These are phyloP conservation scores for Epicoccum sorghinum DNA, from an alignment of 2,329 filamentous ascomycete species.

Conservation along the genomic window DNA sequence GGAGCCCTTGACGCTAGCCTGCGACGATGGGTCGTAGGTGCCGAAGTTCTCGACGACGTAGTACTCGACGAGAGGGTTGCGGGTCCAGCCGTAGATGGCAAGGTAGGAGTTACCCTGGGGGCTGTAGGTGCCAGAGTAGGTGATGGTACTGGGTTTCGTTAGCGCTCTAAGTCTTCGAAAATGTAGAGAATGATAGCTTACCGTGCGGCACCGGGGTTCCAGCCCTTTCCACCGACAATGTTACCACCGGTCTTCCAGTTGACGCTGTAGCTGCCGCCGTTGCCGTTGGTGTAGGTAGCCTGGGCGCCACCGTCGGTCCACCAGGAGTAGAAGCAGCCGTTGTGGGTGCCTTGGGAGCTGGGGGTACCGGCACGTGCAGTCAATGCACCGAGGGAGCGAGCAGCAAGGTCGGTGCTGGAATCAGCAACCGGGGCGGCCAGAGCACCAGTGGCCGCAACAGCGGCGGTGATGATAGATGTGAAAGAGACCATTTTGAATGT, in stretches of 20 bases:
- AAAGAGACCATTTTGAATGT: constrained; percentile 37
- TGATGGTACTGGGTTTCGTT: constrained; percentile 33
- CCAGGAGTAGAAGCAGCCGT: constrained; percentile 66
- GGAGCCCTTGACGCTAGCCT: constrained; percentile 44
- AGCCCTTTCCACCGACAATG: constrained; percentile 65
- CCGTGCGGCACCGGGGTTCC: constrained; percentile 60
- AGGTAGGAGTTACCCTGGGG: constrained; percentile 55
- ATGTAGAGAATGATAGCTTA: constrained; percentile 37
- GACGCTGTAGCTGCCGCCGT: constrained; percentile 58
- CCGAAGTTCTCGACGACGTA: constrained; percentile 59
- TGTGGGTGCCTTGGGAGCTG: constrained; percentile 58
- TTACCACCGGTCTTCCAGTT: constrained; percentile 60
- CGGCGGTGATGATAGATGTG: constrained; percentile 34
- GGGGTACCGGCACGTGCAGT: constrained; percentile 49
- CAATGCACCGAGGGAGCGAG: constrained; percentile 41
- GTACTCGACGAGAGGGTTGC: constrained; percentile 61
- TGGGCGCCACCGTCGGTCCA: constrained; percentile 62
- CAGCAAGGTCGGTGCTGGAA: constrained; percentile 39
- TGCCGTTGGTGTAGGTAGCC: constrained; percentile 62
- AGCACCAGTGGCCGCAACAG: constrained; percentile 31
- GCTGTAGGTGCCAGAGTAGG: constrained; percentile 44
- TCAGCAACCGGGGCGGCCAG: constrained; percentile 33
- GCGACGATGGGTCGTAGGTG: constrained; percentile 57
- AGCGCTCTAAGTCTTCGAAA: neutral
- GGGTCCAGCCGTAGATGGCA: constrained; percentile 64